Conservation (phyloP, 768 basidiomycete species). For the Pleurotus tuber-regium region DNA sequence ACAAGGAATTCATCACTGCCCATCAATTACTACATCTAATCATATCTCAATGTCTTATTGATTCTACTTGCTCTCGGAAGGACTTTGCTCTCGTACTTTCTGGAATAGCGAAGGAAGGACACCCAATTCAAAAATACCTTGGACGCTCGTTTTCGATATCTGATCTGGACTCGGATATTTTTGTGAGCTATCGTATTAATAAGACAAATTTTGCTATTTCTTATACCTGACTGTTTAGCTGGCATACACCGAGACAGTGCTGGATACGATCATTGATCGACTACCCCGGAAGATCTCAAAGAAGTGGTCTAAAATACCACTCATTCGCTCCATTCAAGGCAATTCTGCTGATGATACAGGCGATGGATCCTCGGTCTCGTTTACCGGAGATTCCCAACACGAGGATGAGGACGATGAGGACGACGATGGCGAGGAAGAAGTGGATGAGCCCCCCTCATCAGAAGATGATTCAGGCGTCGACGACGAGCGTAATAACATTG, state of each 20-base stretch:
- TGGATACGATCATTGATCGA: not conserved
- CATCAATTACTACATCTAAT: constrained; percentile 52
- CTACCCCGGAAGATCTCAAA: not conserved
- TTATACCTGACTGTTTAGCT: not conserved
- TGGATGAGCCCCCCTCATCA: too few relatives aligned
- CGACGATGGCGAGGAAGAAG: too few relatives aligned
- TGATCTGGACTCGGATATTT: constrained; percentile 43
- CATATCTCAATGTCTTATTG: constrained; percentile 31
- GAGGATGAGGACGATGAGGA: not conserved
- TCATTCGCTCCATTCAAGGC: constrained; percentile 34
- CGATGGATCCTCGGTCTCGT: constrained; percentile 6
- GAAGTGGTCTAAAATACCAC: constrained; percentile 30
- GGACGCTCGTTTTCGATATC: constrained; percentile 39
- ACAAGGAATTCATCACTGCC: constrained; percentile 42
- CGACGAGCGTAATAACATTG: too few relatives aligned
- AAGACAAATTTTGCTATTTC: not conserved
- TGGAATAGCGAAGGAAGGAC: not conserved
- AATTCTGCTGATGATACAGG: constrained; percentile 21
- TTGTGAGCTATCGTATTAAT: constrained; percentile 34
- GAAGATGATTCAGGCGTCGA: too few relatives aligned
- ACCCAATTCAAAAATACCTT: constrained; percentile 18
- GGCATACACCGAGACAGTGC: not conserved
- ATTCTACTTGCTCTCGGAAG: constrained; percentile 15
- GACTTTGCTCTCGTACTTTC: not conserved
- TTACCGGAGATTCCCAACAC: constrained; percentile 13